phyloP scores from a whole-genome alignment of 176 grass and related monocot species.

The Eremochloa ophiuroides region DNA sequence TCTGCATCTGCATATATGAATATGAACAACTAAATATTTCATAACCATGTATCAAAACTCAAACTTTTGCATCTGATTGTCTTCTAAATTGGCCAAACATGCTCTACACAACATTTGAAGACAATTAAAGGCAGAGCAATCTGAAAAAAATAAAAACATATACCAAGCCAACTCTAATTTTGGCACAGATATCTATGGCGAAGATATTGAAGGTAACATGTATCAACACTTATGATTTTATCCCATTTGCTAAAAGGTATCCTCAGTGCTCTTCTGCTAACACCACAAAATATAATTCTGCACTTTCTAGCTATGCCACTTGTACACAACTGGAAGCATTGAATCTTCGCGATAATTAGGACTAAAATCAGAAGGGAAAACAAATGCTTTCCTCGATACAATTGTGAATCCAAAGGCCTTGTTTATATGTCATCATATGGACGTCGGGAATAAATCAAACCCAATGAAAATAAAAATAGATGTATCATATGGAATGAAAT shows the following conservation, averaged over 20 bases:
- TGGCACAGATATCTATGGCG: neutral
- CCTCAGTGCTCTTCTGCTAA: neutral
- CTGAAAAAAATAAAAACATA: neutral
- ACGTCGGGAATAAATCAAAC: too few species aligned
- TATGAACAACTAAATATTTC: neutral
- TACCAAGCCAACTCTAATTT: neutral
- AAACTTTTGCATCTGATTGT: neutral
- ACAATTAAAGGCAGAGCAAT: neutral
- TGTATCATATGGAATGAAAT: too few species aligned
- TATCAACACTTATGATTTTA: too few species aligned
- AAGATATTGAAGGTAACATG: too few species aligned
- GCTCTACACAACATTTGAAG: neutral
- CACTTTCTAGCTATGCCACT: neutral
- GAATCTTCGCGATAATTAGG: neutral
- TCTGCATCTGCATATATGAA: neutral
- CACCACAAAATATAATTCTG: neutral
- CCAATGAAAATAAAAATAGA: too few species aligned
- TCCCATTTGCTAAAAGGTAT: too few species aligned
- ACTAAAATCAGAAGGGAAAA: neutral
- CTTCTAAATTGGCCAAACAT: neutral
- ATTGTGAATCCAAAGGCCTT: neutral
- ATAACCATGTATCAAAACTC: too few species aligned
- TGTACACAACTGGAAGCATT: neutral
- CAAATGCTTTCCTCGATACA: neutral
- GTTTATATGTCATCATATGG: neutral